Percentiles rank a stretch among this genome's conserved stretches.
Conservation (phyloP, 2,329 filamentous ascomycete genomes). For the Pyrenophora tritici-repentis region DNA sequence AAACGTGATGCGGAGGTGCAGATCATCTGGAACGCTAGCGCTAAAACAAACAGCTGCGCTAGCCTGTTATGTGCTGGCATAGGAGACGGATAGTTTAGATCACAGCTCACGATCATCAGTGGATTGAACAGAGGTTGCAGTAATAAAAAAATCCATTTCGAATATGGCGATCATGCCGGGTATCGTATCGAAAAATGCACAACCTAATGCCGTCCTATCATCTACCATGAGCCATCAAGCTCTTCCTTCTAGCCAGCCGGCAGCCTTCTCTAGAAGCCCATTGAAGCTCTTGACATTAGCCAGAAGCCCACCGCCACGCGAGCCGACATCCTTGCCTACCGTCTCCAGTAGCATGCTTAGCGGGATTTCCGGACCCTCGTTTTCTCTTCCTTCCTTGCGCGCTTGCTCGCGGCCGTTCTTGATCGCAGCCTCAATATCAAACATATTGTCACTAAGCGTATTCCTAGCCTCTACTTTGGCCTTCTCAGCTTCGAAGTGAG, state of each 20-base stretch:
- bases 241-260: conserved; percentile 44
- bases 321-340: conserved; percentile 36
- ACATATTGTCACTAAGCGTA: conserved; percentile 38
- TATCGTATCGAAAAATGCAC: conserved; percentile 14
- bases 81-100: not conserved
- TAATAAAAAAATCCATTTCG: conserved; percentile 2
- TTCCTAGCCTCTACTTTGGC: conserved; percentile 31
- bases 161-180: conserved; percentile 14
- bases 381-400: conserved; percentile 32
- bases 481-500: conserved; percentile 34
- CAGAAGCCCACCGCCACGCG: conserved; percentile 40
- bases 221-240: conserved; percentile 18
- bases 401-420: conserved; percentile 41
- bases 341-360: conserved; percentile 40
- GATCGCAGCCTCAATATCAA: conserved; percentile 46
- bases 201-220: conserved; percentile 5
- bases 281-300: conserved; percentile 41
- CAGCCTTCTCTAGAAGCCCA: conserved; percentile 38
- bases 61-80: not conserved
- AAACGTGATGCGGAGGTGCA: conserved; percentile 3
- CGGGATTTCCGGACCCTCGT: conserved; percentile 41
- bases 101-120: too few species aligned
- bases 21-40: not conserved
- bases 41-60: not conserved
- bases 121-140: not conserved